A percentile compares a stretch with the other conserved stretches of the same genome.
phyloP scores from a whole-genome alignment of 345 rosid genomes.

The Aquilaria sinensis region DNA sequence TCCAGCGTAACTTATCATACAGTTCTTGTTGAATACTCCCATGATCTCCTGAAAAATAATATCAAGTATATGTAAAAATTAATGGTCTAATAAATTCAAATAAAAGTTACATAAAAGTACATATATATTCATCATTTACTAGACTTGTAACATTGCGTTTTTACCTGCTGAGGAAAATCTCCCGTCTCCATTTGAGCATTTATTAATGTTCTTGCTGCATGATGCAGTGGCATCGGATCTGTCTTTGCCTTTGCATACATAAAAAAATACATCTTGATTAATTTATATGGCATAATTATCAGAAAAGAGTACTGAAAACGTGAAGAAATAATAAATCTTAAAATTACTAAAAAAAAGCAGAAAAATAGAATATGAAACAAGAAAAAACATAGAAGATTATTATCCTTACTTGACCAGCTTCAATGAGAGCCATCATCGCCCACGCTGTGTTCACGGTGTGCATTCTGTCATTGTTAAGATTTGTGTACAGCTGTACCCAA shows the following conservation, averaged over 20 bases:
- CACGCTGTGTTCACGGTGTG: not conserved
- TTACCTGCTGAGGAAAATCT: slow-evolving; percentile 30
- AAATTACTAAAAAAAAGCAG: not conserved
- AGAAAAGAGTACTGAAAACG: too few species aligned
- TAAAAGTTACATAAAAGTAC: too few species aligned
- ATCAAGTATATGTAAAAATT: too few species aligned
- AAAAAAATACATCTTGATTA: too few species aligned
- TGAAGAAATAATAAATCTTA: too few species aligned
- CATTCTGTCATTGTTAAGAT: not conserved
- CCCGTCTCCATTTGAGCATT: slow-evolving; percentile 26
- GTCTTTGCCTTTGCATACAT: slow-evolving; percentile 10
- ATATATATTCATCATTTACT: too few species aligned
- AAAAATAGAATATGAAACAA: not conserved
- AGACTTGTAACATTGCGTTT: not conserved
- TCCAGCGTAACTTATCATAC: too few species aligned
- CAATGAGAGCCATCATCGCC: not conserved
- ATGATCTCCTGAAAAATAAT: too few species aligned
- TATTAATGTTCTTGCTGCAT: slow-evolving; percentile 19
- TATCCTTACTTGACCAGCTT: not conserved
- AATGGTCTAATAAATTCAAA: too few species aligned
- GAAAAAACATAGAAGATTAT: not conserved
- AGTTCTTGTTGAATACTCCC: too few species aligned
- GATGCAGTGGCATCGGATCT: slow-evolving; percentile 21
- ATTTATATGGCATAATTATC: too few species aligned
- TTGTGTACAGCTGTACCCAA: not conserved